These are phyloP conservation scores for Santalum album DNA, from an alignment of 164 flowering plant genomes.

Conservation along the genomic window DNA sequence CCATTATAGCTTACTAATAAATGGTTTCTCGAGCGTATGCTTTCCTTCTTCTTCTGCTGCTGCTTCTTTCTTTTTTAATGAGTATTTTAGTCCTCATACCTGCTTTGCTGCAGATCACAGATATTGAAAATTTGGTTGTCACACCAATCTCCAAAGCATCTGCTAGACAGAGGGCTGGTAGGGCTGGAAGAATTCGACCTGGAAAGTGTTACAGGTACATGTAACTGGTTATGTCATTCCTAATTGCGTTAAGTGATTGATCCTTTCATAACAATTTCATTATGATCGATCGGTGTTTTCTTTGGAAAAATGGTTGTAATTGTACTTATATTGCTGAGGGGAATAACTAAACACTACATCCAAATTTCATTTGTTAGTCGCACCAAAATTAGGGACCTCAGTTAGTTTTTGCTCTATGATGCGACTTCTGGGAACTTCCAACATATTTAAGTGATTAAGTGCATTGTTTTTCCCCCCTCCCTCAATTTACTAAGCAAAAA, in stretches of 20 bases:
- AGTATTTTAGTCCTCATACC: not conserved
- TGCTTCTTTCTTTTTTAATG: not conserved
- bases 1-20: no score
- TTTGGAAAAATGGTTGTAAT: not conserved
- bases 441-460: no score
- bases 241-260: not conserved
- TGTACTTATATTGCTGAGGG: no score
- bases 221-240: not conserved
- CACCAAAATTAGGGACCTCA: no score
- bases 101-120: slow-evolving; percentile 46
- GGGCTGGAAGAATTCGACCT: slow-evolving; percentile 95
- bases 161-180: slow-evolving; percentile 95
- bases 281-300: not conserved
- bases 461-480: no score
- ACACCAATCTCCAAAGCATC: slow-evolving; percentile 97
- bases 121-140: slow-evolving; percentile 87
- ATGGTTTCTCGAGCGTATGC: no score
- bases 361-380: no score
- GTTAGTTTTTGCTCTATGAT: no score
- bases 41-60: not conserved
- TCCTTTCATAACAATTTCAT: not conserved
- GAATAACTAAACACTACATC: no score
- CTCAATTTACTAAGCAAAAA: no score
- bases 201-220: slow-evolving; percentile 94
- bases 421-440: no score